These are phyloP conservation scores for Dioszegia aurantiaca DNA, from an alignment of 768 basidiomycete genomes.

Conservation along the genomic window DNA sequence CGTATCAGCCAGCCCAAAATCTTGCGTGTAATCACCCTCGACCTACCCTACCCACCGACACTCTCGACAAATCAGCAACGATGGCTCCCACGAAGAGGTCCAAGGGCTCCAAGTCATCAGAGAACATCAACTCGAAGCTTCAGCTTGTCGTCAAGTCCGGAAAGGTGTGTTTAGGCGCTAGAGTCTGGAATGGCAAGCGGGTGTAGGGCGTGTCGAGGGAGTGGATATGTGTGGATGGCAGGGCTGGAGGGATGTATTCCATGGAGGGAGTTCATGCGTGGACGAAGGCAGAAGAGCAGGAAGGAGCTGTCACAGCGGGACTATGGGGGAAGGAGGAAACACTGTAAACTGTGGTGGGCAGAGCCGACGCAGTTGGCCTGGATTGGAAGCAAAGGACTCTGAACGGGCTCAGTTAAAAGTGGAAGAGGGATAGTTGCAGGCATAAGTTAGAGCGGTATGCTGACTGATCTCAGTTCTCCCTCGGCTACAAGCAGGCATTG, in stretches of 20 bases:
- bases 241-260: too few species aligned
- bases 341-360: too few species aligned
- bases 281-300: too few species aligned
- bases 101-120: constrained; percentile 86
- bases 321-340: too few species aligned
- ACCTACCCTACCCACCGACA: neutral
- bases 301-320: too few species aligned
- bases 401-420: too few species aligned
- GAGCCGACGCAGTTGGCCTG: neutral
- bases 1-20: neutral
- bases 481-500: constrained; percentile 97
- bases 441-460: neutral
- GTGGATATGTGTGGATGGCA: too few species aligned
- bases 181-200: neutral
- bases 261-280: too few species aligned
- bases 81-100: constrained; percentile 97
- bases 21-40: neutral
- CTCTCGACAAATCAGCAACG: constrained; percentile 32
- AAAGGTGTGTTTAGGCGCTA: constrained; percentile 55
- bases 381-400: too few species aligned
- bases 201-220: neutral
- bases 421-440: neutral
- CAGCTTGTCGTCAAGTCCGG: constrained; percentile 96
- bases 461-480: constrained; percentile 59
- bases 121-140: constrained; percentile 87